A percentile compares a stretch with the other conserved stretches of the same genome.
Evolutionary conservation across 768 basidiomycete species (phyloP).

Genomic region (Chalciporus chontae): DNA sequence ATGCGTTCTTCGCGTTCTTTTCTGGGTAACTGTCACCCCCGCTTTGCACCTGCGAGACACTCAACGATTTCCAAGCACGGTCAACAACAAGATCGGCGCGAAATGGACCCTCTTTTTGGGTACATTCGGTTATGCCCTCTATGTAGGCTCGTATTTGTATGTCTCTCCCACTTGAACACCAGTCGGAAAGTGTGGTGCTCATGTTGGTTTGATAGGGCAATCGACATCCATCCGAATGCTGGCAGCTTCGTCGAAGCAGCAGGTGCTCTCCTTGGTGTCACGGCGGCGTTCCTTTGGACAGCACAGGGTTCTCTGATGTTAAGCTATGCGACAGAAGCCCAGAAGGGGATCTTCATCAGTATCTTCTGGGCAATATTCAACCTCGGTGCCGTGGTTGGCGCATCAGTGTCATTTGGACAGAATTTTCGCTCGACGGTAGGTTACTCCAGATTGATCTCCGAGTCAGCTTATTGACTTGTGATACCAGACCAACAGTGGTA

Average conservation of each 20-base stretch:
- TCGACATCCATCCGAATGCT: constrained; percentile 64
- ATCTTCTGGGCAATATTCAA: constrained; percentile 84
- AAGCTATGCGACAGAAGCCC: constrained; percentile 70
- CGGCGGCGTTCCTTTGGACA: constrained; percentile 69
- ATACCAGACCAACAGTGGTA: constrained; percentile 27
- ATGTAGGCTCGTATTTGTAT: constrained; percentile 68
- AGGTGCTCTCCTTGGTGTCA: constrained; percentile 68
- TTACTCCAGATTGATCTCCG: neutral
- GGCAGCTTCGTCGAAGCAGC: constrained; percentile 63
- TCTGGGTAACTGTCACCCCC: constrained; percentile 46
- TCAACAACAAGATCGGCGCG: constrained; percentile 76
- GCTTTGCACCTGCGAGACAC: neutral
- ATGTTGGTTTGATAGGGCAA: constrained; percentile 38
- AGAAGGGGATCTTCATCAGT: constrained; percentile 71
- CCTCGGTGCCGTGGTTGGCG: constrained; percentile 73
- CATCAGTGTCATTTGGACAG: constrained; percentile 65
- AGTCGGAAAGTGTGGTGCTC: neutral
- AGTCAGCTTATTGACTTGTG: neutral
- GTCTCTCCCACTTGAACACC: constrained; percentile 17
- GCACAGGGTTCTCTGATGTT: constrained; percentile 78
- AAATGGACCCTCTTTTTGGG: constrained; percentile 69
- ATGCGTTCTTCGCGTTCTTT: constrained; percentile 57
- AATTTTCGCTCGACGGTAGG: constrained; percentile 63
- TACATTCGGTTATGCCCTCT: constrained; percentile 68
- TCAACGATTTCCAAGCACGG: constrained; percentile 41